These are phyloP conservation scores for Coemansia sp. DNA, from an alignment of 192 early-diverging fungal genomes.

Conservation along the genomic window DNA sequence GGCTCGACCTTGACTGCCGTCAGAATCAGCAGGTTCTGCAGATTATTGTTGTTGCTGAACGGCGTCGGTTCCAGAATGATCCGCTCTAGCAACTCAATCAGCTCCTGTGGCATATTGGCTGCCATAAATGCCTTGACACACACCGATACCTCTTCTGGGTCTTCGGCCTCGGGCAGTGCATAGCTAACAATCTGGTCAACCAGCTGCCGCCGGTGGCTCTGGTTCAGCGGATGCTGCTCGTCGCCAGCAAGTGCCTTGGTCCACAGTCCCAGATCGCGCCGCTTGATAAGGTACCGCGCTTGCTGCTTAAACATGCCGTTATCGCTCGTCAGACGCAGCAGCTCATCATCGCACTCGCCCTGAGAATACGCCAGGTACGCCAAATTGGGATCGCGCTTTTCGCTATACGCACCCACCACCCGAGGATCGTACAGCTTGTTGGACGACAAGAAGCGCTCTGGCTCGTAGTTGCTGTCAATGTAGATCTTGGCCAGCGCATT, in stretches of 20 bases:
- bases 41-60: slow-evolving; percentile 93
- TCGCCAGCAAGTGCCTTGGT: slow-evolving; percentile 66
- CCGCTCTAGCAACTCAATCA: slow-evolving; percentile 97
- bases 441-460: slow-evolving; percentile 85
- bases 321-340: slow-evolving; percentile 95
- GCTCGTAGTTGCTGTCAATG: slow-evolving; percentile 98
- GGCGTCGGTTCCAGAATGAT: slow-evolving; percentile 88
- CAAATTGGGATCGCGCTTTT: slow-evolving; percentile 95
- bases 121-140: slow-evolving; percentile 99
- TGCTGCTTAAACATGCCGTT: slow-evolving; percentile 99
- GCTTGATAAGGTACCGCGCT: slow-evolving; percentile 90
- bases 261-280: slow-evolving; percentile 86
- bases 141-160: slow-evolving; percentile 96
- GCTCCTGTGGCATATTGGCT: slow-evolving; percentile 90
- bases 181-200: slow-evolving; percentile 93
- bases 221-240: slow-evolving; percentile 65
- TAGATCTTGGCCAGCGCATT: slow-evolving; percentile 99
- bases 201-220: slow-evolving; percentile 75
- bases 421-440: slow-evolving; percentile 81
- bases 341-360: slow-evolving; percentile 91
- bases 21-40: slow-evolving; percentile 96
- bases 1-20: slow-evolving; percentile 97
- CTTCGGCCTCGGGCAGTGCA: slow-evolving; percentile 89
- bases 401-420: slow-evolving; percentile 97
- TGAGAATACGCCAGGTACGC: slow-evolving; percentile 93